These are phyloP conservation scores for Penicillium cosmopolitanum DNA, from an alignment of 495 filamentous ascomycete species.

Conservation along the genomic window DNA sequence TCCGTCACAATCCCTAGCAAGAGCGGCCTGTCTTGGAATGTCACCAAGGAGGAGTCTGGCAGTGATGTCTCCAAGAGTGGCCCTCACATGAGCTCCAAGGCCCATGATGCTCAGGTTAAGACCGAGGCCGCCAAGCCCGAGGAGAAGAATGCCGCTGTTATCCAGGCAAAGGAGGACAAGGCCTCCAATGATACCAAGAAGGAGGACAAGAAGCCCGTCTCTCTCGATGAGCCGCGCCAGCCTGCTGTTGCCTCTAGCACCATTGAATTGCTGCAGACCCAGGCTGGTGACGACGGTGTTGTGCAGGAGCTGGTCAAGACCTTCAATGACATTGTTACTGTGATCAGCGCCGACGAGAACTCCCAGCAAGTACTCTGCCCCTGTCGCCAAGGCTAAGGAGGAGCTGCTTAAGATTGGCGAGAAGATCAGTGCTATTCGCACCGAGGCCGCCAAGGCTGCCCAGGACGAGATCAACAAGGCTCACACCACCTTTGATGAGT, in stretches of 20 bases:
- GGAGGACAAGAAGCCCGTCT: slow-evolving; percentile 36
- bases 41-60: slow-evolving; percentile 57
- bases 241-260: slow-evolving; percentile 55
- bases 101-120: slow-evolving; percentile 39
- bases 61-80: slow-evolving; percentile 50
- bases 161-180: slow-evolving; percentile 50
- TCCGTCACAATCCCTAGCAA: slow-evolving; percentile 82
- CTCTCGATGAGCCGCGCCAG: slow-evolving; percentile 38
- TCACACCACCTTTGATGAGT: slow-evolving; percentile 77
- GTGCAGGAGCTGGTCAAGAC: slow-evolving; percentile 94
- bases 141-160: slow-evolving; percentile 39
- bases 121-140: slow-evolving; percentile 38
- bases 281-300: slow-evolving; percentile 77
- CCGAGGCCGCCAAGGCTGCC: slow-evolving; percentile 66
- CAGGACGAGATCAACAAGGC: slow-evolving; percentile 71
- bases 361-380: slow-evolving; percentile 71
- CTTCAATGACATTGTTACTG: slow-evolving; percentile 91
- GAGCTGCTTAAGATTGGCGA: slow-evolving; percentile 76
- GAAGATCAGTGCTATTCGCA: slow-evolving; percentile 74
- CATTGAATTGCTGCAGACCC: slow-evolving; percentile 74
- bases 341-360: slow-evolving; percentile 80
- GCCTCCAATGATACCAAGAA: slow-evolving; percentile 38
- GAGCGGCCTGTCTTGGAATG: slow-evolving; percentile 83
- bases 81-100: slow-evolving; percentile 50
- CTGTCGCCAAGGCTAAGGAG: slow-evolving; percentile 80